These are phyloP conservation scores for Tolypocladium endophyticum DNA, from an alignment of 2,329 filamentous ascomycete species.

Conservation along the genomic window DNA sequence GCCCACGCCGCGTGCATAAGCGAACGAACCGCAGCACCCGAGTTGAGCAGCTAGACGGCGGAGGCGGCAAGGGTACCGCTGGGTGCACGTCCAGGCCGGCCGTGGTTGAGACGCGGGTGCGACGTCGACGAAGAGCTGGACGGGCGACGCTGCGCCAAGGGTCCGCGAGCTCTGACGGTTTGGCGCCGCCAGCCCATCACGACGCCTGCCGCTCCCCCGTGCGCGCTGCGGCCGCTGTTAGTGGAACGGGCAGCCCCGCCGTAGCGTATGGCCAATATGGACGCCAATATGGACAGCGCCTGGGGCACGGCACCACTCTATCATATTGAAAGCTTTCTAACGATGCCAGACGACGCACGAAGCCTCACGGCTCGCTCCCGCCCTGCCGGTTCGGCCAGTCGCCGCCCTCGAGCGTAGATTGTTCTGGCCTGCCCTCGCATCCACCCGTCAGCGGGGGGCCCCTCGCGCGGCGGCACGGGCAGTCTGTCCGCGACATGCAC, in stretches of 20 bases:
- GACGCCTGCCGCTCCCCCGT: slow-evolving; percentile 16
- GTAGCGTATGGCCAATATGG: slow-evolving; percentile 5
- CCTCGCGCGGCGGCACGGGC: not conserved
- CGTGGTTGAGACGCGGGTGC: not conserved
- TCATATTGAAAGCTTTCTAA: too few relatives aligned
- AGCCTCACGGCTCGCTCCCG: not conserved
- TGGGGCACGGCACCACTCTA: too few relatives aligned
- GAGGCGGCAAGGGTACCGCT: not conserved
- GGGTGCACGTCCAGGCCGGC: too few relatives aligned
- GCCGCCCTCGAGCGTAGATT: not conserved
- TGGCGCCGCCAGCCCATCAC: slow-evolving; percentile 18
- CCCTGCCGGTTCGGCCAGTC: not conserved
- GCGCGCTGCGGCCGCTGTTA: slow-evolving; percentile 16
- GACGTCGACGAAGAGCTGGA: too few relatives aligned
- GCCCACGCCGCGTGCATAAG: not conserved
- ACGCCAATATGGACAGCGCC: too few relatives aligned
- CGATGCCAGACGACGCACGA: not conserved
- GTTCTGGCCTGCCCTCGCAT: not conserved
- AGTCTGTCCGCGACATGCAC: not conserved
- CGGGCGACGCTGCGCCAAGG: not conserved
- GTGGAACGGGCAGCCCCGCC: slow-evolving; percentile 9
- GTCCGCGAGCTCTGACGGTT: not conserved
- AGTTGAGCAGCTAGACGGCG: not conserved
- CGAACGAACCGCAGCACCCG: not conserved
- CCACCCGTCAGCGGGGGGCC: not conserved